Evolutionary conservation across 495 filamentous ascomycete species (phyloP).

Genomic region (Xylaria bambusicola): DNA sequence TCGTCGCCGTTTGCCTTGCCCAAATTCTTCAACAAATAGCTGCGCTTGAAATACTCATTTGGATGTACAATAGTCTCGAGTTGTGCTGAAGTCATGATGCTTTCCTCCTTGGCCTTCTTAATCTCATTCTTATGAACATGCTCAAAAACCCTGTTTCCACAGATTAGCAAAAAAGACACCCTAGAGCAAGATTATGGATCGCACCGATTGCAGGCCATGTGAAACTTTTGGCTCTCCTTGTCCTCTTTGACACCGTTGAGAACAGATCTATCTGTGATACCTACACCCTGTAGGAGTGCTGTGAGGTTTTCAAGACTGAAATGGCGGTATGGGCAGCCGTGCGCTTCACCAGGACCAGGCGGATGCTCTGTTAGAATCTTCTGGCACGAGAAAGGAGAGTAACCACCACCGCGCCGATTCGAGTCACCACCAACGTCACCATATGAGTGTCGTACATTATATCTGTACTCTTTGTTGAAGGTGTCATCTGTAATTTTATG

Average conservation of each 20-base stretch:
- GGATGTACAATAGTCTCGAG: constrained; percentile 96
- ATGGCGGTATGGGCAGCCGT: constrained; percentile 96
- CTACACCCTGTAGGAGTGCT: constrained; percentile 67
- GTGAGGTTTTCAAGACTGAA: constrained; percentile 85
- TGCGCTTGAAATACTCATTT: constrained; percentile 96
- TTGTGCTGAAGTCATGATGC: constrained; percentile 73
- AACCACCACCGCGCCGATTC: constrained; percentile 80
- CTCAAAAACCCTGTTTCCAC: constrained; percentile 72
- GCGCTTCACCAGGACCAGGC: constrained; percentile 79
- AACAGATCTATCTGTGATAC: constrained; percentile 75
- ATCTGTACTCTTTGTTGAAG: constrained; percentile 94
- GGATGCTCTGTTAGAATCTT: constrained; percentile 87
- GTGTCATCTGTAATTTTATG: constrained; percentile 81
- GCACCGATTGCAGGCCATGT: constrained; percentile 90
- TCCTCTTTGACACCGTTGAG: constrained; percentile 84
- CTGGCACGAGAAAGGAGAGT: constrained; percentile 89
- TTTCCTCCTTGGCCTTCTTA: constrained; percentile 82
- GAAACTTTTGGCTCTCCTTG: constrained; percentile 82
- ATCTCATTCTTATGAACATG: constrained; percentile 82
- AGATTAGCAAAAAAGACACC: background rate
- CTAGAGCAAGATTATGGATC: constrained; percentile 13
- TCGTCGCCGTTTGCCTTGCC: constrained; percentile 45
- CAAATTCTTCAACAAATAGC: constrained; percentile 80
- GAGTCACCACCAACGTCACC: constrained; percentile 94
- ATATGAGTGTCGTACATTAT: constrained; percentile 92